A percentile compares a stretch with the other conserved stretches of the same genome.
Evolutionary conservation across 139 green algal genomes (phyloP).

Genomic region (Coelastrella sp.): DNA sequence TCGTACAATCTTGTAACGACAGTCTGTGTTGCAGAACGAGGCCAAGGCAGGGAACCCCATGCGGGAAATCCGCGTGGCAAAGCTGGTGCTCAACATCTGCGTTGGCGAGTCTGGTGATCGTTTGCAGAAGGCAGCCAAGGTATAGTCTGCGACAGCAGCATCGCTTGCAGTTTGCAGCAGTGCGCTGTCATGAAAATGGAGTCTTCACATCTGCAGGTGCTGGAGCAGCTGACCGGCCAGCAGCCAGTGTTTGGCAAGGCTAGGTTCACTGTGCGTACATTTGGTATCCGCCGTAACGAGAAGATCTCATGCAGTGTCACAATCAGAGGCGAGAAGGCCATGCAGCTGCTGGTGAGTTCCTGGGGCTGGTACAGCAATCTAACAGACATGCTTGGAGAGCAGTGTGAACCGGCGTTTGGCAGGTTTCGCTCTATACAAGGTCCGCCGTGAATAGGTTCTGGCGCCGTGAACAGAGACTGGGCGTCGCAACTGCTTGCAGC

Average conservation of each 20-base stretch:
- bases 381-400: background rate
- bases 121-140: constrained; percentile 99
- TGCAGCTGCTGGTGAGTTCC: constrained; percentile 90
- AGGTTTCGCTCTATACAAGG: too few relatives aligned
- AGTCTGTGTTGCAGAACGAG: constrained; percentile 62
- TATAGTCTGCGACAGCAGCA: constrained; percentile 45
- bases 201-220: constrained; percentile 77
- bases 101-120: constrained; percentile 98
- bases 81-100: constrained; percentile 99
- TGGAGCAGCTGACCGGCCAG: constrained; percentile 99
- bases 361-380: background rate
- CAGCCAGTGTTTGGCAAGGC: constrained; percentile 98
- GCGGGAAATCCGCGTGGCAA: constrained; percentile 97
- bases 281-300: constrained; percentile 98
- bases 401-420: background rate
- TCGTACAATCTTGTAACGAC: background rate
- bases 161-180: background rate
- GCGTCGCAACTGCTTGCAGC: too few relatives aligned
- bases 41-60: constrained; percentile 90
- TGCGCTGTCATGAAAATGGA: background rate
- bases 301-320: constrained; percentile 99
- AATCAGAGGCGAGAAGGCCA: constrained; percentile 98
- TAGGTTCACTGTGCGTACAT: constrained; percentile 98
- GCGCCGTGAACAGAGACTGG: too few relatives aligned
- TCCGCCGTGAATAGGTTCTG: too few relatives aligned